Evolutionary conservation across 495 filamentous ascomycete species (phyloP).

Genomic region (Daldinia bambusicola): DNA sequence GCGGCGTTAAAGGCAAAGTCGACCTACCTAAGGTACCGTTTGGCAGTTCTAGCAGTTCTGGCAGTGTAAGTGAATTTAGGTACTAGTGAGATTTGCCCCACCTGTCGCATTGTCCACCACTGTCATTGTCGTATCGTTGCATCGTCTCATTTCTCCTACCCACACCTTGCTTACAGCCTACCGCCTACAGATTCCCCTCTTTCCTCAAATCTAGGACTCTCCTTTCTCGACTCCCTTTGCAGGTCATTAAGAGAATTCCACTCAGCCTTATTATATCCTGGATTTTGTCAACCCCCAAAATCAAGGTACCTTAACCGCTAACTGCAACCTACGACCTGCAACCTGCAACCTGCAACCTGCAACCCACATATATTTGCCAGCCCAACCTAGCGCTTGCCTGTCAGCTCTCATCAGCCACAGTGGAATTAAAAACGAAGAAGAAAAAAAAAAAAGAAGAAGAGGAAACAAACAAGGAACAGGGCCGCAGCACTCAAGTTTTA

Average conservation of each 20-base stretch:
- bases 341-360: not conserved
- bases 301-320: not conserved
- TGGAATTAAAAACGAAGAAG: conserved; percentile 24
- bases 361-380: conserved; percentile 10
- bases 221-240: conserved; percentile 18
- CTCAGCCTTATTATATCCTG: conserved; percentile 40
- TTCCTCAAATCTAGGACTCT: conserved; percentile 42
- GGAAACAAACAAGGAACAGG: conserved; percentile 31
- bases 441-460: not conserved
- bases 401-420: conserved; percentile 44
- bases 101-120: conserved; percentile 29
- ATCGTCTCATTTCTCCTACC: conserved; percentile 39
- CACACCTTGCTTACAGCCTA: conserved; percentile 20
- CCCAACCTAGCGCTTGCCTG: conserved; percentile 11
- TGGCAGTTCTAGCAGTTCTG: not conserved
- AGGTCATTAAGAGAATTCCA: conserved; percentile 19
- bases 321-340: conserved; percentile 4
- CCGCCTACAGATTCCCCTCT: conserved; percentile 30
- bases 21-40: too few relatives aligned
- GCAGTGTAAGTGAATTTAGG: not conserved
- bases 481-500: not conserved
- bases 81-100: conserved; percentile 19
- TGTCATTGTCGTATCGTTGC: conserved; percentile 31
- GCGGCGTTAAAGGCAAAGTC: not conserved
- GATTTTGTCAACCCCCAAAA: conserved; percentile 12